Base-by-base conservation (phyloP, 2,329 filamentous ascomycete genomes). In the Leptographium wingfieldii region DNA sequence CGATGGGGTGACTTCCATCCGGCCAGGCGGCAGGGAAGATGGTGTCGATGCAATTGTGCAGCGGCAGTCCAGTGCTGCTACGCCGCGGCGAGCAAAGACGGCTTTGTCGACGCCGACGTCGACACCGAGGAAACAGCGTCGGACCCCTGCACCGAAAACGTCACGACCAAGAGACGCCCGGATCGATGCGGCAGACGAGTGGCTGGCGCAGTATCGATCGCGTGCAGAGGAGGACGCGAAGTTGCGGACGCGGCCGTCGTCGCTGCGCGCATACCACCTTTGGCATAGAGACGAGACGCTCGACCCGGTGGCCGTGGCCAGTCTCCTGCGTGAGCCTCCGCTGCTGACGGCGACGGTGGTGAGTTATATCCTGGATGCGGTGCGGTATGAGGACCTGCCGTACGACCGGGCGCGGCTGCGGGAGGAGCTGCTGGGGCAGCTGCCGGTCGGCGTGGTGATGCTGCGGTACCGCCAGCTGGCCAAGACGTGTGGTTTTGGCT, bases 241-340 rank as follows among this genome's bases (percentile, higher is more conserved):
- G 12, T 58, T 69, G 1, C 64, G 59, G 9, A 69, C 69, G 0
- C 40, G 62, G 25, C 69, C 67, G 3, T 65, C 74, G 1, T 67
- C 71, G 2, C 69, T 88, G 1, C 77, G 82, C 16, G 76, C 83
- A 1, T 89, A 88, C 66, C 80, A 78, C 63, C 70, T 90, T 25
- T 90, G 86, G 86, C 74, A 83, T 59, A 63, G 71, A 4, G 77
- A 83, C 60, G 69, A 76, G 9, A 71, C 74, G 14, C 72, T 87
- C 22, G 64, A 68, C 0, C 73, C 83, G 0, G 66, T 71, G 0
- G 70, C 73, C 1, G 73, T 87, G 19, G 83, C 83, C 2, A 70
- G 67, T 3, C 63, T 87, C 1, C 71, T 87, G n/a, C 76, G 84
- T 2, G 73, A 82, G 11, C 83, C 84, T 16, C 84, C 86, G 2